A percentile compares a stretch with the other conserved stretches of the same genome.
Evolutionary conservation across 108 stramenopile genomes (phyloP).

Genomic region (Pseudonitzschia pungens): DNA sequence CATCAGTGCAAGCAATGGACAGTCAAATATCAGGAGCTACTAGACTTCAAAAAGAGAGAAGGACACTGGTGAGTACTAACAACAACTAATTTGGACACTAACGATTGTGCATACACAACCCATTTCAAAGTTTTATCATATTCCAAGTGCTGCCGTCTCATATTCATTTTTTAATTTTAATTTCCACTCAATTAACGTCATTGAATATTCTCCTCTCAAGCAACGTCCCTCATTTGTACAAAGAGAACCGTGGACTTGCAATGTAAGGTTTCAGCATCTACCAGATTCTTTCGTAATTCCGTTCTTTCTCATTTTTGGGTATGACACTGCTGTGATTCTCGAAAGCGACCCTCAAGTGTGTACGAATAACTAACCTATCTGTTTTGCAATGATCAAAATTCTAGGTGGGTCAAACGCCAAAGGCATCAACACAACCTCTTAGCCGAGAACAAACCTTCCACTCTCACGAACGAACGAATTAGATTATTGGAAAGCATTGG

Average conservation of each 20-base stretch:
- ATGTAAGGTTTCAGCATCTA: constrained; percentile 5
- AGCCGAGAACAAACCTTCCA: constrained; percentile 21
- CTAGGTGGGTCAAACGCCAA: constrained; percentile 16
- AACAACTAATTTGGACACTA: not conserved
- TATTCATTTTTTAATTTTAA: not conserved
- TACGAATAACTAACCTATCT: not conserved
- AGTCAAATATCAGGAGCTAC: constrained; percentile 43
- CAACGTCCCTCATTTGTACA: constrained; percentile 2
- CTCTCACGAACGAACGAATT: constrained; percentile 8
- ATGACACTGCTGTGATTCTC: not conserved
- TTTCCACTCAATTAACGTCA: not conserved
- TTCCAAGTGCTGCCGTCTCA: not conserved
- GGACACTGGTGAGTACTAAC: constrained; percentile 43
- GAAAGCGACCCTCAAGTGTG: no score
- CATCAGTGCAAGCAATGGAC: constrained; percentile 51
- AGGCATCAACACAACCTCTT: constrained; percentile 9
- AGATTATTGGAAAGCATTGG: constrained; percentile 7
- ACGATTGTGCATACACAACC: no score
- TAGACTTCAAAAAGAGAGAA: constrained; percentile 34
- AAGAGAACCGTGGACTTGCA: constrained; percentile 4
- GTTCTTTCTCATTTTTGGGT: not conserved
- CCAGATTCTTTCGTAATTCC: not conserved
- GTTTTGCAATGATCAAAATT: not conserved
- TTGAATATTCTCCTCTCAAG: not conserved
- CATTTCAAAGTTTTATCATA: no score